Conservation (phyloP, 176 grass and related monocot species). For the Avena eriantha region DNA sequence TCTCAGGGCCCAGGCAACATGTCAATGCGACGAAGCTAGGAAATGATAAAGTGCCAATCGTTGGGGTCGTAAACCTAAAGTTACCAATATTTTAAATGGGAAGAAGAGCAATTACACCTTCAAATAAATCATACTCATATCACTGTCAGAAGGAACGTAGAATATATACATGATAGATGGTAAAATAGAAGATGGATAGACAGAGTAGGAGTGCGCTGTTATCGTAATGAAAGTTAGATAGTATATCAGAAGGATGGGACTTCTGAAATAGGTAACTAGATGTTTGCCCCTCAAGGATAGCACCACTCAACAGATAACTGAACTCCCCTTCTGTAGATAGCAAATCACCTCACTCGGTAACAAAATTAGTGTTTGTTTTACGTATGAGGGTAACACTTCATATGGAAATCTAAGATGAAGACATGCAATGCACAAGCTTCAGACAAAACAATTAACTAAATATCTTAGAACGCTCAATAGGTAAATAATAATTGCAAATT, state of each 20-base stretch:
- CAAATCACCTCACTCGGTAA: neutral
- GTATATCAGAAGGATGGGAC: neutral
- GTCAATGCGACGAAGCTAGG: neutral
- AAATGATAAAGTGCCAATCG: neutral
- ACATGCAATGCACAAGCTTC: neutral
- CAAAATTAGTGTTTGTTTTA: constrained; percentile 1
- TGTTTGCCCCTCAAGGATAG: constrained; percentile 4
- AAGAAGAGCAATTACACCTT: neutral
- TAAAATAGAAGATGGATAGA: neutral
- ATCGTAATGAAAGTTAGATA: neutral
- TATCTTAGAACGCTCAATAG: neutral
- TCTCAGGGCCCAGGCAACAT: neutral
- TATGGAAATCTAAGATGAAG: neutral
- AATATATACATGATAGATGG: neutral
- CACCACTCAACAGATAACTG: neutral
- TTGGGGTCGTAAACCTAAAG: neutral
- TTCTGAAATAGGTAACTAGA: neutral
- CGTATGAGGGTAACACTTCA: neutral
- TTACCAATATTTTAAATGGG: neutral
- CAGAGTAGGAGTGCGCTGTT: neutral
- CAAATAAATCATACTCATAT: neutral
- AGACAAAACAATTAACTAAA: constrained; percentile 21
- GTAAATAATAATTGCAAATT: neutral
- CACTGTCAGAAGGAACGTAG: neutral
- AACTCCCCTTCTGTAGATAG: neutral